Percentiles rank a stretch among this genome's conserved stretches.
Conservation (phyloP, 2,329 filamentous ascomycete species). For the Phialocephala sp. region DNA sequence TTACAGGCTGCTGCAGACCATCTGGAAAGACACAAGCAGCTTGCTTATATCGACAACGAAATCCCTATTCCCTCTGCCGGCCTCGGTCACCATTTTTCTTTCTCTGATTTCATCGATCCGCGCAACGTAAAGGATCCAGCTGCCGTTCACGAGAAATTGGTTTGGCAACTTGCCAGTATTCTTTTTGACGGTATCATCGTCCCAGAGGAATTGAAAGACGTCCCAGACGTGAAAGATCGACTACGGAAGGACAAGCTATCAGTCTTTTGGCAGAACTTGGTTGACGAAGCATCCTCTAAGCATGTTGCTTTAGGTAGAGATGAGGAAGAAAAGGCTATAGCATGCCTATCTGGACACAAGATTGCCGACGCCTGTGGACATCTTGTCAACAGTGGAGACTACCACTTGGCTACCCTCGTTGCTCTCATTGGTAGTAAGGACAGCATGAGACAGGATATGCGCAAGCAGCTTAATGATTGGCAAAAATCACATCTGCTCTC, state of each 20-base stretch:
- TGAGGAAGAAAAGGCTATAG: conserved; percentile 82
- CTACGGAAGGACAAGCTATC: conserved; percentile 69
- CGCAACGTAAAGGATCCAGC: conserved; percentile 49
- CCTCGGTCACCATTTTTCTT: conserved; percentile 52
- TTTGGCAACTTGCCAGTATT: conserved; percentile 87
- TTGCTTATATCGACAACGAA: conserved; percentile 58
- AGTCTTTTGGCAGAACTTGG: conserved; percentile 67
- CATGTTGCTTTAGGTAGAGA: conserved; percentile 64
- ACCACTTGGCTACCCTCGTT: conserved; percentile 83
- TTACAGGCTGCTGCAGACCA: conserved; percentile 59
- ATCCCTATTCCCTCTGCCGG: conserved; percentile 66
- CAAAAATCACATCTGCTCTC: conserved; percentile 80
- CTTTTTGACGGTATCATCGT: conserved; percentile 76
- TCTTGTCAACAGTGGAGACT: conserved; percentile 76
- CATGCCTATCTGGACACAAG: conserved; percentile 78
- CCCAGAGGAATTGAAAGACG: conserved; percentile 47
- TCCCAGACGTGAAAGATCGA: conserved; percentile 45
- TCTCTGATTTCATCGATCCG: conserved; percentile 55
- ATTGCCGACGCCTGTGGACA: conserved; percentile 82
- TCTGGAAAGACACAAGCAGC: conserved; percentile 59
- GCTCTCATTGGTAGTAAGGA: conserved; percentile 80
- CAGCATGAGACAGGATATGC: conserved; percentile 74
- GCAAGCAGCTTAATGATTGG: conserved; percentile 84
- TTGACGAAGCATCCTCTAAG: conserved; percentile 63
- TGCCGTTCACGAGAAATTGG: conserved; percentile 68